Conservation (phyloP, 805 yeast species). For the Vanderwaltozyma tropicalis region DNA sequence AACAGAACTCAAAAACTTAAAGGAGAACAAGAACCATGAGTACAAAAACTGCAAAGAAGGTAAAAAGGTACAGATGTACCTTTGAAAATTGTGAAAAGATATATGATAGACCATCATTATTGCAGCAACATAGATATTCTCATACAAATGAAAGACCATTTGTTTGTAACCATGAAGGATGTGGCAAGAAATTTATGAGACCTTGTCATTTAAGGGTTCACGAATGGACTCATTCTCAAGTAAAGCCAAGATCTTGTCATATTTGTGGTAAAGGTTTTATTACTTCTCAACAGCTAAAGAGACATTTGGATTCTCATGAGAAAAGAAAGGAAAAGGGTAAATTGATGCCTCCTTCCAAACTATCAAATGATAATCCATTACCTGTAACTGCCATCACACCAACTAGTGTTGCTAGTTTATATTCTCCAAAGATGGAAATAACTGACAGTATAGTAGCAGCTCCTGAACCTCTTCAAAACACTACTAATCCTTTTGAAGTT, state of each 20-base stretch:
- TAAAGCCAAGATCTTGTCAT: constrained; percentile 46
- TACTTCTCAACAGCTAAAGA: constrained; percentile 44
- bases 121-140: constrained; percentile 60
- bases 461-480: neutral
- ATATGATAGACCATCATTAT: constrained; percentile 45
- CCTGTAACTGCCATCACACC: neutral
- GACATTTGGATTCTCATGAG: constrained; percentile 53
- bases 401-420: neutral
- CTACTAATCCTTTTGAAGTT: constrained; percentile 1
- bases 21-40: too few relatives aligned
- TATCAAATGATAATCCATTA: neutral
- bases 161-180: constrained; percentile 42
- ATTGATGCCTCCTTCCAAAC: neutral
- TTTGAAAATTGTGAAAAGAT: constrained; percentile 41
- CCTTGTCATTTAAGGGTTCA: constrained; percentile 78
- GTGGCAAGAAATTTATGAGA: constrained; percentile 58
- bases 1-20: too few relatives aligned
- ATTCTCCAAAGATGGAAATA: neutral
- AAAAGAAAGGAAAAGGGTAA: constrained; percentile 15
- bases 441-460: neutral
- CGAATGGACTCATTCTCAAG: constrained; percentile 49
- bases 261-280: constrained; percentile 53
- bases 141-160: constrained; percentile 79
- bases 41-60: constrained; percentile 2
- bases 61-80: constrained; percentile 37